Evolutionary conservation across 495 filamentous ascomycete species (phyloP).

Genomic region (Neurospora terricola): DNA sequence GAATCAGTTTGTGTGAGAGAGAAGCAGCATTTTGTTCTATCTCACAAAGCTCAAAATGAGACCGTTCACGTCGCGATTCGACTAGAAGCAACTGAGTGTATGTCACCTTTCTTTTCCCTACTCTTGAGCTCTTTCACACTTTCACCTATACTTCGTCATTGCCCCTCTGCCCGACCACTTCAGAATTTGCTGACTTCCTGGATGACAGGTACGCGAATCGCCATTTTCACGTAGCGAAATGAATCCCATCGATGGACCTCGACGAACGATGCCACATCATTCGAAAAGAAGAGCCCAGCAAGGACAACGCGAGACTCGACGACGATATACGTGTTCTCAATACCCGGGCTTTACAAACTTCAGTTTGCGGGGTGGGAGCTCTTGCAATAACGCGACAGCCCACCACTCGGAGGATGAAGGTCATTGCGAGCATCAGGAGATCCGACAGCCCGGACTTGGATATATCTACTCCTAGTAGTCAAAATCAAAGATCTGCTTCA

Average conservation of each 20-base stretch:
- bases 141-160: background rate
- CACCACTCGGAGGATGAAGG: background rate
- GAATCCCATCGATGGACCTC: background rate
- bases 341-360: background rate
- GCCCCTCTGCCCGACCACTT: background rate
- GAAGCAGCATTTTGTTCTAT: background rate
- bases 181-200: background rate
- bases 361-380: background rate
- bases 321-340: background rate
- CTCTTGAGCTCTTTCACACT: background rate
- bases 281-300: background rate
- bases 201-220: background rate
- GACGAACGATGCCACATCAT: background rate
- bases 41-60: background rate
- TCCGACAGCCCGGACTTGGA: background rate
- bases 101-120: background rate
- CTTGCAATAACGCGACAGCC: background rate
- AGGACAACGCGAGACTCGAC: background rate
- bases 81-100: background rate
- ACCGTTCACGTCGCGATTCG: background rate
- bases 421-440: background rate
- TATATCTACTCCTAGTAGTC: background rate
- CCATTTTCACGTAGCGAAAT: background rate
- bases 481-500: background rate
- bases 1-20: background rate